Evolutionary conservation across 352 stramenopile species (phyloP).

Genomic region (Phytophthora nicotianae): DNA sequence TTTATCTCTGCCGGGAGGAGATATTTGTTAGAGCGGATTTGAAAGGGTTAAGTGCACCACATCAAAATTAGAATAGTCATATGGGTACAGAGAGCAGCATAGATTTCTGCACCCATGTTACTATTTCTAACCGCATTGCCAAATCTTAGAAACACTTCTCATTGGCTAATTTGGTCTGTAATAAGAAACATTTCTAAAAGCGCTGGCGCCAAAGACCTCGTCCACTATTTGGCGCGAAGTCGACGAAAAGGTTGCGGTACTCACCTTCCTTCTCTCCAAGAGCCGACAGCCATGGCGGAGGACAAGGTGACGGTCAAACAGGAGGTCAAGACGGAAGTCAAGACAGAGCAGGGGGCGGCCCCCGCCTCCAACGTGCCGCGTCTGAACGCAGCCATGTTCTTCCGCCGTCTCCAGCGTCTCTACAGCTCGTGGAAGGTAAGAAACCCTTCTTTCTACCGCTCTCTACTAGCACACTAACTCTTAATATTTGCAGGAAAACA

Average conservation of each 20-base stretch:
- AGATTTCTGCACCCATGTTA: no score
- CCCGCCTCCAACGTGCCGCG: conserved; percentile 33
- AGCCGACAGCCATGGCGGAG: conserved; percentile 10
- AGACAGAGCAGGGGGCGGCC: conserved; percentile 32
- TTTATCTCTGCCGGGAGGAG: conserved; percentile 10
- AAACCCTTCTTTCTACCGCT: neutral
- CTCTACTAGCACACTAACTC: conserved; percentile 1
- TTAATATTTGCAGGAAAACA: conserved; percentile 39
- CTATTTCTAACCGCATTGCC: neutral
- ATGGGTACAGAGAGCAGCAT: neutral
- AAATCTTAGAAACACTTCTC: neutral
- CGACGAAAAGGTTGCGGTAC: neutral
- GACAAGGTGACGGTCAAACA: conserved; percentile 20
- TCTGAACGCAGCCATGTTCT: conserved; percentile 77
- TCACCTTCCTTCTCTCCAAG: neutral
- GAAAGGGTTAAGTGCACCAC: conserved; percentile 1
- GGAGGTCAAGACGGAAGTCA: conserved; percentile 46
- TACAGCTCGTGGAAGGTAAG: conserved; percentile 71
- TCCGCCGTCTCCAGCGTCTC: conserved; percentile 77
- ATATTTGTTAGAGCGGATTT: neutral
- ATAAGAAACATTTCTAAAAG: conserved; percentile 8
- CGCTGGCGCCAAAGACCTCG: neutral
- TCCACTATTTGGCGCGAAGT: conserved; percentile 8
- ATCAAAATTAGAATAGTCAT: neutral
- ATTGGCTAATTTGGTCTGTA: no score